Conservation (phyloP, 2,329 filamentous ascomycete species). For the Metarhizium rileyi region DNA sequence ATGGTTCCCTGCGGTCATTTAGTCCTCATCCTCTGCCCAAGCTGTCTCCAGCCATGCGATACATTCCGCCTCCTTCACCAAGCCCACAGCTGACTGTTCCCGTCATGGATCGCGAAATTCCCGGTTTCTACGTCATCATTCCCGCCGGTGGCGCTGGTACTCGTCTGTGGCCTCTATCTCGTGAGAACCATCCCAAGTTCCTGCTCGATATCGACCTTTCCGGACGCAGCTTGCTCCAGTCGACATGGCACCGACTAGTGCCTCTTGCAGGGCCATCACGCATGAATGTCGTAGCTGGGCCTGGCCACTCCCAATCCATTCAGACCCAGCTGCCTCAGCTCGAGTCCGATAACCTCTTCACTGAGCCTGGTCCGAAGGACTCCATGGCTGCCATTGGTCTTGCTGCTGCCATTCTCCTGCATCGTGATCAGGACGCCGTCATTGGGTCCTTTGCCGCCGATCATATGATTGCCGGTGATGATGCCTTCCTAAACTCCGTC, state of each 20-base stretch:
- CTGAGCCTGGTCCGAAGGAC: slow-evolving; percentile 18
- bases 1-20: slow-evolving; percentile 8
- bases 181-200: slow-evolving; percentile 19
- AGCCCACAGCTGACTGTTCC: slow-evolving; percentile 7
- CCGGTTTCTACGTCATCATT: slow-evolving; percentile 18
- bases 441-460: slow-evolving; percentile 18
- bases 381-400: slow-evolving; percentile 18
- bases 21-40: slow-evolving; percentile 8
- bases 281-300: slow-evolving; percentile 17
- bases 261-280: slow-evolving; percentile 15
- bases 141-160: slow-evolving; percentile 18
- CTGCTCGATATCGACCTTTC: slow-evolving; percentile 17
- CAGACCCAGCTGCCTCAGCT: slow-evolving; percentile 15
- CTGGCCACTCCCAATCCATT: slow-evolving; percentile 16
- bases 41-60: slow-evolving; percentile 9
- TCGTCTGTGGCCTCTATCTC: slow-evolving; percentile 17
- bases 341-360: slow-evolving; percentile 14
- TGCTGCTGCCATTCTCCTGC: slow-evolving; percentile 15
- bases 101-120: slow-evolving; percentile 13
- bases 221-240: slow-evolving; percentile 17
- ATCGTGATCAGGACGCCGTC: slow-evolving; percentile 15
- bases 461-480: slow-evolving; percentile 19
- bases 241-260: slow-evolving; percentile 16
- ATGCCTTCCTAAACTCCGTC: slow-evolving; percentile 16
- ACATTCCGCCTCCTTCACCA: slow-evolving; percentile 8